Evolutionary conservation across 306 rosid species (phyloP).

Genomic region (Argentina anserina): DNA sequence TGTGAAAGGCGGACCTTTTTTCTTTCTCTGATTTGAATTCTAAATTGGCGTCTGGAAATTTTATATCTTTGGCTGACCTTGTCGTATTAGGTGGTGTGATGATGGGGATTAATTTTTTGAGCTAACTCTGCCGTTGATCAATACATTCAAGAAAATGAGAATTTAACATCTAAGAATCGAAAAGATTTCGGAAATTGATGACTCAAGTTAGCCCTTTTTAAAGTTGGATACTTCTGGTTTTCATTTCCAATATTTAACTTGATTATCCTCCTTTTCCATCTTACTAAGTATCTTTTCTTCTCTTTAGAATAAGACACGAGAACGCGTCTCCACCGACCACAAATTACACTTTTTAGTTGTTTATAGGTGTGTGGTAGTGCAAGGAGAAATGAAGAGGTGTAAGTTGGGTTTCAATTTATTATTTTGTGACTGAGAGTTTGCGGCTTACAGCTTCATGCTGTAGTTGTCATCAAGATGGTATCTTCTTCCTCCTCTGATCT

Average conservation of each 20-base stretch:
- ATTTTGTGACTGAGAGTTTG: neutral
- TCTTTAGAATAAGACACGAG: neutral
- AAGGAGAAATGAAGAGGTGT: neutral
- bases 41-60: constrained; percentile 25
- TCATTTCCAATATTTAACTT: neutral
- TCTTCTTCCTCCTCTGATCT: neutral
- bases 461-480: neutral
- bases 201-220: neutral
- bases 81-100: constrained; percentile 9
- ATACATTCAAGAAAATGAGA: no score
- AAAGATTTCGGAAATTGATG: constrained; percentile 5
- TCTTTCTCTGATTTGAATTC: constrained; percentile 8
- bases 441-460: neutral
- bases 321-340: neutral
- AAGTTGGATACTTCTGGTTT: neutral
- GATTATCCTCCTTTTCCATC: neutral
- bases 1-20: neutral
- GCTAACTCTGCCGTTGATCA: neutral
- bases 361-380: neutral
- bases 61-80: neutral
- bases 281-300: neutral
- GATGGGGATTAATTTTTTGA: neutral
- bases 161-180: constrained; percentile 8
- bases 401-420: neutral
- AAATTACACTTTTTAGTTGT: neutral